Conservation (phyloP, 1,284 basidiomycete species). For the Heimioporus retisporus region DNA sequence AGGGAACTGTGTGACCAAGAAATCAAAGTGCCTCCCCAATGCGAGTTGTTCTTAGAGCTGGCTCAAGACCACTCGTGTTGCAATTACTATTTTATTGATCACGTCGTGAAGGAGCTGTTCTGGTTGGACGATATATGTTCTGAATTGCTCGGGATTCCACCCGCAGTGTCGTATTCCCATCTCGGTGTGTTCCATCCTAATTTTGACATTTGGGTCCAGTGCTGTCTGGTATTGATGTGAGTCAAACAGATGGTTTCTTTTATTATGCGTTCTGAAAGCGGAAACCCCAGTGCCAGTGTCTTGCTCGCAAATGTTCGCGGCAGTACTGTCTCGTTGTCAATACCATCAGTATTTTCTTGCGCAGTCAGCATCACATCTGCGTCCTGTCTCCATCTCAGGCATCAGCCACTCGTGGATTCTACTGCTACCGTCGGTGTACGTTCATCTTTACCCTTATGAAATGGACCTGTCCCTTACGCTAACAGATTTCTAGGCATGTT, state of each 20-base stretch:
- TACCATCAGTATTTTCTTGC: constrained; percentile 36
- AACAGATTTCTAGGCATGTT: constrained; percentile 32
- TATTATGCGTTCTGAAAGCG: neutral
- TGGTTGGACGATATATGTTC: constrained; percentile 60
- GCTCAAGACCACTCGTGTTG: constrained; percentile 50
- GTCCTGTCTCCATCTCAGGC: constrained; percentile 39
- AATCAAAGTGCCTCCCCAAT: constrained; percentile 43
- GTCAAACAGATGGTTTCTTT: constrained; percentile 2
- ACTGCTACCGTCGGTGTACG: constrained; percentile 36
- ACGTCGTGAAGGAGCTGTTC: constrained; percentile 53
- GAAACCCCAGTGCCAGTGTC: no score
- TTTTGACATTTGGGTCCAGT: constrained; percentile 32
- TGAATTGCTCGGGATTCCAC: constrained; percentile 51
- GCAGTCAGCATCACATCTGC: constrained; percentile 38
- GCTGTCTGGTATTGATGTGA: constrained; percentile 40
- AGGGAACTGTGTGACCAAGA: constrained; percentile 37
- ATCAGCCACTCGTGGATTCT: constrained; percentile 33
- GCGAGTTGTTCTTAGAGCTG: constrained; percentile 64
- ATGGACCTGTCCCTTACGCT: neutral
- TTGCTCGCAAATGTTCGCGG: constrained; percentile 37
- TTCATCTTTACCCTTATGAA: constrained; percentile 6
- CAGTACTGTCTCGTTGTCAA: constrained; percentile 27
- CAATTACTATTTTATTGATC: constrained; percentile 67
- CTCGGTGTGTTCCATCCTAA: constrained; percentile 51
- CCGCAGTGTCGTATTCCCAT: constrained; percentile 57